Evolutionary conservation across 73 alveolate genomes (phyloP).

Genomic region (Stentor roeselii): DNA sequence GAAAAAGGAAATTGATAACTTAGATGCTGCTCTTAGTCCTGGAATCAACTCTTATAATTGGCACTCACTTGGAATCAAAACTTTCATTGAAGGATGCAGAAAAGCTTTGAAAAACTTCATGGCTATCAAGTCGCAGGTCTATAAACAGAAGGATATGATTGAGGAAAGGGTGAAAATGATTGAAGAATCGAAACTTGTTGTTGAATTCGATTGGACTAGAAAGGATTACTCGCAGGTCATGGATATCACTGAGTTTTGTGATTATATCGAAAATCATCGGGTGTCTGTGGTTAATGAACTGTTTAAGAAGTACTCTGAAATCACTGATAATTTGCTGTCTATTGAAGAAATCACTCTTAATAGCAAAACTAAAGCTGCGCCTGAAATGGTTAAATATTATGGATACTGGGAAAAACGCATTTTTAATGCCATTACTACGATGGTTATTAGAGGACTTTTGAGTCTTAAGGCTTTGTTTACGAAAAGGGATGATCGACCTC

Average conservation of each 20-base stretch:
- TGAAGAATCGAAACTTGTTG: slow-evolving; percentile 51
- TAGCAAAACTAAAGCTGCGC: slow-evolving; percentile 88
- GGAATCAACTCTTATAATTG: slow-evolving; percentile 95
- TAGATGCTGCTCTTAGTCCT: slow-evolving; percentile 57
- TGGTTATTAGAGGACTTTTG: slow-evolving; percentile 88
- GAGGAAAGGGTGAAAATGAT: slow-evolving; percentile 40
- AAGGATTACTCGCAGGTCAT: slow-evolving; percentile 51
- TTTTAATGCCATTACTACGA: slow-evolving; percentile 96
- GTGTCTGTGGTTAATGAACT: slow-evolving; percentile 83
- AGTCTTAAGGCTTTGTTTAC: slow-evolving; percentile 64
- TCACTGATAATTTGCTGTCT: slow-evolving; percentile 81
- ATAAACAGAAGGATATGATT: slow-evolving; percentile 34
- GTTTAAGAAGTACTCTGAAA: slow-evolving; percentile 78
- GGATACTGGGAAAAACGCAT: slow-evolving; percentile 98
- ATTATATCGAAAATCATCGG: slow-evolving; percentile 95
- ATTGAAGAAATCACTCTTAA: slow-evolving; percentile 96
- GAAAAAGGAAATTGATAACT: slow-evolving; percentile 49
- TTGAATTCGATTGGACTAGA: slow-evolving; percentile 66
- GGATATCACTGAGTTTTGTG: slow-evolving; percentile 73
- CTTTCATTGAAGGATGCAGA: slow-evolving; percentile 85
- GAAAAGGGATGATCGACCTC: slow-evolving; percentile 59
- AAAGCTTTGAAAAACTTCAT: slow-evolving; percentile 74
- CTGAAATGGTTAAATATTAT: slow-evolving; percentile 91
- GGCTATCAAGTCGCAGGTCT: slow-evolving; percentile 46
- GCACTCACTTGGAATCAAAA: slow-evolving; percentile 96